These are phyloP conservation scores for Chrysoporthe austroafricana DNA, from an alignment of 2,329 filamentous ascomycete genomes.

Conservation along the genomic window DNA sequence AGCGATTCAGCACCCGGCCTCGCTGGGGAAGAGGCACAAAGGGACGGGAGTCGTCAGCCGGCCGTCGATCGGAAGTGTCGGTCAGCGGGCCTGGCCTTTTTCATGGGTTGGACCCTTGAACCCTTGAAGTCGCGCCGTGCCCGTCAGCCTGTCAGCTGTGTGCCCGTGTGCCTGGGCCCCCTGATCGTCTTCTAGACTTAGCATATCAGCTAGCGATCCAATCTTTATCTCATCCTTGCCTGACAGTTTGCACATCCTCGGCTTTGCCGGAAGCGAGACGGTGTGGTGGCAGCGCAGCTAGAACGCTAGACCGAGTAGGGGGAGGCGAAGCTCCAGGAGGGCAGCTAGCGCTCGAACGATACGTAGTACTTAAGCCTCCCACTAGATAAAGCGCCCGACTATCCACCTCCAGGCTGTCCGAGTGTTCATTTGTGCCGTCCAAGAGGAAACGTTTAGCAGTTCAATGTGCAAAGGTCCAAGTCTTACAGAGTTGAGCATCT, in stretches of 20 bases:
- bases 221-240: neutral
- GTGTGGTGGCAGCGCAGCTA: too few relatives aligned
- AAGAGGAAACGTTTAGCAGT: neutral
- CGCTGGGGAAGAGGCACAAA: neutral
- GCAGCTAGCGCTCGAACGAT: too few relatives aligned
- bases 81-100: neutral
- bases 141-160: neutral
- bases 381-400: too few relatives aligned
- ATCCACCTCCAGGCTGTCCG: too few relatives aligned
- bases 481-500: neutral
- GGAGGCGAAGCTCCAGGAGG: too few relatives aligned
- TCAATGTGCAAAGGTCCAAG: neutral
- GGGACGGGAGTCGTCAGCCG: neutral
- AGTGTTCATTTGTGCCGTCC: neutral
- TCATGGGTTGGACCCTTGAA: neutral
- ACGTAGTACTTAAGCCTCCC: too few relatives aligned
- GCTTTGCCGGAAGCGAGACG: neutral
- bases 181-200: conserved; percentile 1
- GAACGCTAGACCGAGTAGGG: too few relatives aligned
- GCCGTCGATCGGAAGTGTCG: conserved; percentile 8
- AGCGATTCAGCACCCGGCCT: neutral
- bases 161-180: neutral
- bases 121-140: neutral
- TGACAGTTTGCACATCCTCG: neutral
- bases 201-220: neutral